Base-by-base conservation (phyloP, 768 basidiomycete species). In the Phlegmacium glaucopus region DNA sequence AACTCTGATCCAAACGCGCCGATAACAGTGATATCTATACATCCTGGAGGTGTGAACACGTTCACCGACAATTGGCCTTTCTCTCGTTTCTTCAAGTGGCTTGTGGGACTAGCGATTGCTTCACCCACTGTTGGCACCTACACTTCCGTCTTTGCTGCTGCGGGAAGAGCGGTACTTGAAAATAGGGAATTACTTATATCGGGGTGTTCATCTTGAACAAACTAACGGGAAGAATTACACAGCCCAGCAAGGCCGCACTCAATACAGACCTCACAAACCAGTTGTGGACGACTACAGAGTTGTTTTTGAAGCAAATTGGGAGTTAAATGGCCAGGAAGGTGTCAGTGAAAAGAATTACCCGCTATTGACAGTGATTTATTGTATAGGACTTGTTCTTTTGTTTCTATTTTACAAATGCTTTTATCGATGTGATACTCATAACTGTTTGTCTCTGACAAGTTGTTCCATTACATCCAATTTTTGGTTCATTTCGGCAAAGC, bases 1-100 rank as follows among this genome's bases (percentile, higher is more conserved):
- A n/a, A 26, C 25, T 13, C 47, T 2, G 47, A 48, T 27, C 18
- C 47, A 36, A 34, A 39, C 26, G 29, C 32, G 17, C 49, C 45
- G 15, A 54, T 54, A 6, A 51, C 49, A 15, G 45, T 40, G 6
- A 44, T 51, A 11, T 12, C 53, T 15, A 15, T 54, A 12, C 53
- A 60, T 30, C 60, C 57, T 15, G 60, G 60, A n/a, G 45, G 52
- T 22, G 60, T 64, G 29, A 55, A 60, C 34, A 64, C 59, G 11
- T 58, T 58, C 34, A 51, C 53, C 7, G 47, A 56, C 11, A 47
- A 49, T 18, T 48, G 46, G 48, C 50, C 47, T 4, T 35, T 48
- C 28, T 29, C 47, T 9, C 35, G 28, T 35, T 49, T 52, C 17
- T 36, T 40, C 7, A 34, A 37, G 10, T 39, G 47, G 17, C 30